phyloP scores from a whole-genome alignment of 2,329 filamentous ascomycete species.

The Thielaviopsis populi region DNA sequence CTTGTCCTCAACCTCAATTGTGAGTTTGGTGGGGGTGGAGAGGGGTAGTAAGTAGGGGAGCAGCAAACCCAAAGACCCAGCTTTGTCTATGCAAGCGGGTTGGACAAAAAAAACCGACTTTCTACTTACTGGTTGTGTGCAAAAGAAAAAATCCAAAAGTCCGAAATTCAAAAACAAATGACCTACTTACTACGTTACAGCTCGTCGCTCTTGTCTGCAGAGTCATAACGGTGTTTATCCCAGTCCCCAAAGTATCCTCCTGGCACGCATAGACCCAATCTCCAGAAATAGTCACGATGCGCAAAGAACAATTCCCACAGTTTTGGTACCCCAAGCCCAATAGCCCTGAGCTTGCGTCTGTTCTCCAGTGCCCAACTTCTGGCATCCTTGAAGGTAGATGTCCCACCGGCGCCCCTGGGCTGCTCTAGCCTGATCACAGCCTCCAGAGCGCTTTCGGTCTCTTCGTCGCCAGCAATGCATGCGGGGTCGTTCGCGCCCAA shows the following conservation, averaged over 20 bases:
- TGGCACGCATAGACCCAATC: constrained; percentile 76
- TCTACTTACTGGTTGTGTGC: too few relatives aligned
- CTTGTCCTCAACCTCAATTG: constrained; percentile 1
- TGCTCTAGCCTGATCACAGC: constrained; percentile 6
- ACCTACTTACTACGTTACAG: too few relatives aligned
- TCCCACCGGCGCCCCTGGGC: neutral
- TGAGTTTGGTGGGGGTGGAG: neutral
- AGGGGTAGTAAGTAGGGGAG: too few relatives aligned
- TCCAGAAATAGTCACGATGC: constrained; percentile 94
- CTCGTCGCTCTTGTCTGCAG: constrained; percentile 26
- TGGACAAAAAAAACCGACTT: too few relatives aligned
- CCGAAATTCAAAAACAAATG: too few relatives aligned
- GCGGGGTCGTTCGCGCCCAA: constrained; percentile 51
- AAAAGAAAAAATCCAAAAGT: too few relatives aligned
- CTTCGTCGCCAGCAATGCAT: constrained; percentile 50
- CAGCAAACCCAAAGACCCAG: too few relatives aligned
- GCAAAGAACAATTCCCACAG: constrained; percentile 91
- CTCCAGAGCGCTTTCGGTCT: constrained; percentile 3
- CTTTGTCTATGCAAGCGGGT: neutral
- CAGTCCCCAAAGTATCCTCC: constrained; percentile 58
- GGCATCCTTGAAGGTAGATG: constrained; percentile 18
- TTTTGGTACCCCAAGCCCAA: constrained; percentile 28
- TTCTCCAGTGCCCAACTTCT: constrained; percentile 34
- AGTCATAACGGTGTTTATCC: constrained; percentile 37
- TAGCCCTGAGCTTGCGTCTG: constrained; percentile 3